Base-by-base conservation (phyloP, 2,329 filamentous ascomycete species). In the Mycosphaerelloides madeirae region DNA sequence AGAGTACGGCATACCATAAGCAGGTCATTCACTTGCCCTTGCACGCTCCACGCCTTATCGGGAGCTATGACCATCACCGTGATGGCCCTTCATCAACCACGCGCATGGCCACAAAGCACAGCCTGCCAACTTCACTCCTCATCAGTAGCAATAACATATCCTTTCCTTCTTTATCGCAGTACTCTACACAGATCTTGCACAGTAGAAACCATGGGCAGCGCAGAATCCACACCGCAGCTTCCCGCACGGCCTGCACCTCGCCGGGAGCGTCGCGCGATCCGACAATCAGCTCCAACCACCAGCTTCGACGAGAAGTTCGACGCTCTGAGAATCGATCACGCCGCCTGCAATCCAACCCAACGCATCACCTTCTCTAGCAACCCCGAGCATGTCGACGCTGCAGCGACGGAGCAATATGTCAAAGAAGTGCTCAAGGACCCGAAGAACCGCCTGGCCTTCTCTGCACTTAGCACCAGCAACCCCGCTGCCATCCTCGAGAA, bases 361-460 rank as follows among this genome's bases (percentile, higher is more conserved):
- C 14, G 41, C 8, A 46, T 49, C 32, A 48, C 57, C 18, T 50
- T 57, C 16, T 54, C 54, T 9, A 44, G 46, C 15, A 46, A 55
- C 33, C 44, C 54, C 19, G 52, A 58, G 38, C 50, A 60, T 29
- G 57, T 66, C 31, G 59, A 59, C 16, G 58, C 51, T 7, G 44
- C 55, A 15, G 55, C 57, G 29, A 61, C 59, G 7, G 53, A 61
- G 42, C 44, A 60, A 35, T 63, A 62, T 37, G 58, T 65, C 11
- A 53, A 52, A 15, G 53, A 60, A 14, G 47, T 66, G 20, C 57
- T 66, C 16, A 55, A 64, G 39, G 64, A 66, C 38, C 51, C 56
- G 34, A 64, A 64, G 72, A 79, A 80, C 59, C 86, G 85, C 49
- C 81, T 94, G 12, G 87, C 87, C 4, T 75, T 93, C 28, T 80